These are phyloP conservation scores for Pseudozyma thailandica DNA, from an alignment of 1,284 basidiomycete species.

Conservation along the genomic window DNA sequence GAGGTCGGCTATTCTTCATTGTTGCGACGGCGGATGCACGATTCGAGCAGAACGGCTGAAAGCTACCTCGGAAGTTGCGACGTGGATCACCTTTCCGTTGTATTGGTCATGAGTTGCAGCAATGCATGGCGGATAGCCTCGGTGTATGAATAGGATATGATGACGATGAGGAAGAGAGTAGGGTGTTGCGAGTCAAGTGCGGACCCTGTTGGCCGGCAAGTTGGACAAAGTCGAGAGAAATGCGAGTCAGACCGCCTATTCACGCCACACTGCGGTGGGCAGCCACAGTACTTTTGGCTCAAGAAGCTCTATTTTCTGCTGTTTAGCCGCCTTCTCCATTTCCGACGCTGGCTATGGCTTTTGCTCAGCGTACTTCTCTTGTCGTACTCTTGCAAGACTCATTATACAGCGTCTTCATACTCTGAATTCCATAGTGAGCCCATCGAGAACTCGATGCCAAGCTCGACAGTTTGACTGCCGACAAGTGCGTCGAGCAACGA, in stretches of 20 bases:
- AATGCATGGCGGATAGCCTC: no score
- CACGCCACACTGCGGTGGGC: no score
- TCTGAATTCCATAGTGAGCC: no score
- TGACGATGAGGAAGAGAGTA: background rate
- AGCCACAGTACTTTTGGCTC: no score
- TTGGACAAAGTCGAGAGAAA: background rate
- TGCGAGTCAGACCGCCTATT: no score
- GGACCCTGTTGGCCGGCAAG: background rate
- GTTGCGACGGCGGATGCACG: background rate
- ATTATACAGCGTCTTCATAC: no score
- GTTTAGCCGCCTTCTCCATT: background rate
- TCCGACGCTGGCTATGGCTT: background rate
- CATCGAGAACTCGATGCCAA: no score
- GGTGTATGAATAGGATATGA: background rate
- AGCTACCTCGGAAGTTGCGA: no score
- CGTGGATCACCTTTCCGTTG: no score
- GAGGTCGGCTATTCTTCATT: slow-evolving; percentile 25
- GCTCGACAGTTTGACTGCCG: background rate
- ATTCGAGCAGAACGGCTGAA: background rate
- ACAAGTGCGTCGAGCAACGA: background rate
- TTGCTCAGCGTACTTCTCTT: no score
- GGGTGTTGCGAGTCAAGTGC: background rate
- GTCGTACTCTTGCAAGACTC: no score
- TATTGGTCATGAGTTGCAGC: background rate
- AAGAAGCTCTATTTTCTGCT: slow-evolving; percentile 2